Base-by-base conservation (phyloP, 805 yeast species). In the Lachancea sp. region DNA sequence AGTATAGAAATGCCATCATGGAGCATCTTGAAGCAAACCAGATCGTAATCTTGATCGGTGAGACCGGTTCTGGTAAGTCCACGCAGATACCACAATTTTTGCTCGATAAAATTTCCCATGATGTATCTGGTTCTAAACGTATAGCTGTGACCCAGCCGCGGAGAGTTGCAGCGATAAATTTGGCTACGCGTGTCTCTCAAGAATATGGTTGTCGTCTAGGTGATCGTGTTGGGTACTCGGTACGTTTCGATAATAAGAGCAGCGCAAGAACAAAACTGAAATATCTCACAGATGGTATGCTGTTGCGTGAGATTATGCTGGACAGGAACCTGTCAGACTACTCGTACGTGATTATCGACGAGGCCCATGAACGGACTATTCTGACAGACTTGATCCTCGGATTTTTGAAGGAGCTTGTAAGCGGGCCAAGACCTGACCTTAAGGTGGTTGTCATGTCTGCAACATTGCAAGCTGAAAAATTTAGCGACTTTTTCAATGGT, bases 41-140 rank as follows among this genome's bases (percentile, higher is more conserved):
- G 50, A 95, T 89, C 4, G 79, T 90, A 0, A 79, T 91, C 1
- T 72, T 91, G 16, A 85, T 93, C 59, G 98, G 98, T 66, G 98
- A 91, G 60, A 91, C 99, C 0, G 99, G 99, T 66, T 87, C 96
- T 7, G 98, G 98, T 71, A 91, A 91, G 61, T 90, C 98, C 3
- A 91, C 99, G 0, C 99, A 91, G 68, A 81, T 91, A 38, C 98
- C 99, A 0, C 98, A 91, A 60, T 82, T 91, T 52, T 60, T 91
- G n/a, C 76, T 85, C 66, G 74, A 78, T 0, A 44, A 55, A 2
- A 46, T 61, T 7, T 37, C 44, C 10, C 33, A 38, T 7, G 49
- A 37, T 8, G 49, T 42, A 11, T 65, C 67, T 39, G 59, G 65
- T 31, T 63, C 66, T 16, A 79, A 78, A 48, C 71, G 75, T 20